Conservation (phyloP, 345 rosid genomes). For the Cardamine chenopodiifolia region DNA sequence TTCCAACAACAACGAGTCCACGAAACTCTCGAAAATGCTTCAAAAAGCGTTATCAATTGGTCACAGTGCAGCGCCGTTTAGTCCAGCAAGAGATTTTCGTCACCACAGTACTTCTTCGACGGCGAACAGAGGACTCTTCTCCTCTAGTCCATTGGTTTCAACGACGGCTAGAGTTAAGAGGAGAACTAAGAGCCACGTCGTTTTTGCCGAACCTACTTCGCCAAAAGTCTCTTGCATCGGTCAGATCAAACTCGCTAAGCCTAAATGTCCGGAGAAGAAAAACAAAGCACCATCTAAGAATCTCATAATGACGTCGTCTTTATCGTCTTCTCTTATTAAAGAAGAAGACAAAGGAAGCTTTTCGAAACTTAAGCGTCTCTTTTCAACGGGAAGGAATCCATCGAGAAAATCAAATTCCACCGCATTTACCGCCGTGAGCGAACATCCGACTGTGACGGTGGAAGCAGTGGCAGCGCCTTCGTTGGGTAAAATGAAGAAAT, state of each 20-base stretch:
- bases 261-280: conserved; percentile 33
- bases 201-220: conserved; percentile 71
- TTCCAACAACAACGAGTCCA: conserved; percentile 33
- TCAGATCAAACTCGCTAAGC: conserved; percentile 60
- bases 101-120: conserved; percentile 17
- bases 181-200: conserved; percentile 43
- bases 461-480: conserved; percentile 25
- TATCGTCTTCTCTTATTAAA: conserved; percentile 13
- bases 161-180: conserved; percentile 49
- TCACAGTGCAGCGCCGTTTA: conserved; percentile 51
- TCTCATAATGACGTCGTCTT: not conserved
- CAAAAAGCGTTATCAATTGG: conserved; percentile 56
- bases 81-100: conserved; percentile 58
- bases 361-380: conserved; percentile 51
- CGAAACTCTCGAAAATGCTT: conserved; percentile 57
- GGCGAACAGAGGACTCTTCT: conserved; percentile 37
- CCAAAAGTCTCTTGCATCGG: conserved; percentile 96
- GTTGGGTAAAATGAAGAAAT: conserved; percentile 67
- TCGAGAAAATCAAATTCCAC: conserved; percentile 42
- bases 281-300: conserved; percentile 29
- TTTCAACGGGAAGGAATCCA: conserved; percentile 27
- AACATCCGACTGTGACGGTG: conserved; percentile 34
- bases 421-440: conserved; percentile 10
- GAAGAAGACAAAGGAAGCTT: conserved; percentile 29
- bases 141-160: conserved; percentile 70